Percentiles rank a stretch among this genome's conserved stretches.
These are phyloP conservation scores for Gossypium trilobum DNA, from an alignment of 441 rosid species.

Conservation along the genomic window DNA sequence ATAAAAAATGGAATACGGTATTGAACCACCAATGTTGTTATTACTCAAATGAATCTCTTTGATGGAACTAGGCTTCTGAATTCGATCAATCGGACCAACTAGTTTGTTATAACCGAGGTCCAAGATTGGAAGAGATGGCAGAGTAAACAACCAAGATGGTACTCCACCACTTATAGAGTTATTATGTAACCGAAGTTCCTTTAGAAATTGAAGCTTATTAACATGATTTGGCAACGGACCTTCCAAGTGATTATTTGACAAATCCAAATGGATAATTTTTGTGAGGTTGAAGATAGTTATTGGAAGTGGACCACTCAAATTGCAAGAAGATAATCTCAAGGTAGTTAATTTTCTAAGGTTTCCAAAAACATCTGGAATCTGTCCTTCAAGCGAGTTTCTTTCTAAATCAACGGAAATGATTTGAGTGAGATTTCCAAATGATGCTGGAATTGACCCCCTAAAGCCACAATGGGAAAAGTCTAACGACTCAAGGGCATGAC, in stretches of 20 bases:
- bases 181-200: not conserved
- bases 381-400: not conserved
- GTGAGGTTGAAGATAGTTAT: not conserved
- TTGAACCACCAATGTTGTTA: too few species aligned
- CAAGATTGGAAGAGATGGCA: too few species aligned
- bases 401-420: not conserved
- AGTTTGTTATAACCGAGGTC: too few species aligned
- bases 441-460: not conserved
- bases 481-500: slow-evolving; percentile 14
- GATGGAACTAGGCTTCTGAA: too few species aligned
- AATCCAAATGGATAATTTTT: not conserved
- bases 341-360: not conserved
- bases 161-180: not conserved
- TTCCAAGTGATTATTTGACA: not conserved
- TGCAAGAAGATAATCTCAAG: not conserved
- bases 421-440: not conserved
- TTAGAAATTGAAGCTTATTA: not conserved
- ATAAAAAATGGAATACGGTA: too few species aligned
- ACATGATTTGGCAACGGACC: not conserved
- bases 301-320: not conserved
- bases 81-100: too few species aligned
- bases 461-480: not conserved
- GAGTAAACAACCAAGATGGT: too few species aligned
- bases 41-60: too few species aligned
- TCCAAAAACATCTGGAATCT: not conserved